Base-by-base conservation (phyloP, 805 yeast species). In the Pichia paraexigua region DNA sequence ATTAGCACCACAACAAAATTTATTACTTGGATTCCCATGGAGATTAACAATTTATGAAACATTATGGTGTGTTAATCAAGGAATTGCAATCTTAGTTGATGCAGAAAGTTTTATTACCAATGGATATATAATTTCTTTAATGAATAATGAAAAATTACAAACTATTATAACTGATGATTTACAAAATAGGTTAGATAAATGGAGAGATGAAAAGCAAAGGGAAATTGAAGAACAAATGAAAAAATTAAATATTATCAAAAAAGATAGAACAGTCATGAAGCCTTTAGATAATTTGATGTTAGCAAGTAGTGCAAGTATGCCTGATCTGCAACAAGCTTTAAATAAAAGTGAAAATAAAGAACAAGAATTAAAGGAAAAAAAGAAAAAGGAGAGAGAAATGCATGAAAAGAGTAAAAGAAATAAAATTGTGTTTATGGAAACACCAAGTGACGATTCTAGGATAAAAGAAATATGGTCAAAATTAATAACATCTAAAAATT, bases 1-100 rank as follows among this genome's bases (percentile, higher is more conserved):
- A 0, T 75, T 81, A 45, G 89, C 91, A n/a, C 94, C 97, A 2
- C 99, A 94, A 64, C 99, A 92, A 62, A 90, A 89, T 61, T 73
- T 83, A n/a, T 85, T 91, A 60, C 70, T 88, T 41, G 95, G 96
- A 0, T 67, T 91, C 2, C 99, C 99, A 0, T 66, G 94, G 47
- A 79, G 81, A 60, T 69, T 92, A 43, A 74, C 80, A 67, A 66
- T 79, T 0, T 95, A 87, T 65, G 98, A 92, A 60, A 80, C 83
- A 0, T 55, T 80, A 12, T 87, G 87, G 80, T 69, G 90, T 28
- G 71, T 83, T 10, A 68, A 70, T 5, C 42, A 49, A 6, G 52
- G 48, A 1, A 56, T 57, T 44, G 53, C 55, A 2, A 46, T 45
- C n/a, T 32, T 63, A 5, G 51, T 57, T 2, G 56, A 60, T 25